Evolutionary conservation across 2,329 filamentous ascomycete species (phyloP).

Genomic region (Aspergillus fischeri): DNA sequence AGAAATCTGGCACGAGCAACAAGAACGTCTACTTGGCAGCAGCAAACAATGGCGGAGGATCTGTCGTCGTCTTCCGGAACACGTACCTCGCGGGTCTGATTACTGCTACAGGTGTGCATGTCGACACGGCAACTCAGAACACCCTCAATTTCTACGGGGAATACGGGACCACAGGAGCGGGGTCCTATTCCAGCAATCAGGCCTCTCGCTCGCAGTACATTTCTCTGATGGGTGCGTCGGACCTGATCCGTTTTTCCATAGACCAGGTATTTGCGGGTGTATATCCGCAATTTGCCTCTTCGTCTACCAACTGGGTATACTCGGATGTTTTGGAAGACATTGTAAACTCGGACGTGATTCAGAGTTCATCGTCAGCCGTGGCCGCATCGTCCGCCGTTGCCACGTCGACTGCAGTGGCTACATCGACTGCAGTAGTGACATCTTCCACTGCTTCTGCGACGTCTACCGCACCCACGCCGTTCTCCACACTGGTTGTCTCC

Average conservation of each 20-base stretch:
- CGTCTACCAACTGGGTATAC: conserved; percentile 38
- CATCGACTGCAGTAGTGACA: conserved; percentile 11
- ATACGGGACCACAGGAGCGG: conserved; percentile 39
- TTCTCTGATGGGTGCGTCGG: conserved; percentile 27
- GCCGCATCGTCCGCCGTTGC: background rate
- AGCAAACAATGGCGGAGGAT: conserved; percentile 36
- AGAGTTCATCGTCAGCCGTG: conserved; percentile 13
- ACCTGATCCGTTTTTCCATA: conserved; percentile 34
- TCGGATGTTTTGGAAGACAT: conserved; percentile 30
- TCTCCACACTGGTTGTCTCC: conserved; percentile 30
- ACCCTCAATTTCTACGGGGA: conserved; percentile 38
- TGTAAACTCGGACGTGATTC: conserved; percentile 25
- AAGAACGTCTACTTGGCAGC: conserved; percentile 42
- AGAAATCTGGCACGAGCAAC: conserved; percentile 31
- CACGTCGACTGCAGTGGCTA: conserved; percentile 5
- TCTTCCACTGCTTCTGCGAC: conserved; percentile 12
- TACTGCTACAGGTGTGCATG: conserved; percentile 22
- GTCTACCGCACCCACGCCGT: conserved; percentile 13
- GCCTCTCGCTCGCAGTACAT: conserved; percentile 34
- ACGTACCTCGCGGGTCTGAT: conserved; percentile 38
- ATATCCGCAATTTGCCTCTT: conserved; percentile 30
- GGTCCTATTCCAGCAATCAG: conserved; percentile 38
- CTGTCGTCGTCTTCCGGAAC: conserved; percentile 41
- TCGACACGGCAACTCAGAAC: conserved; percentile 32
- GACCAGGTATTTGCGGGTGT: conserved; percentile 34